Conservation (phyloP, 1,284 basidiomycete species). For the Porodaedalea pini region DNA sequence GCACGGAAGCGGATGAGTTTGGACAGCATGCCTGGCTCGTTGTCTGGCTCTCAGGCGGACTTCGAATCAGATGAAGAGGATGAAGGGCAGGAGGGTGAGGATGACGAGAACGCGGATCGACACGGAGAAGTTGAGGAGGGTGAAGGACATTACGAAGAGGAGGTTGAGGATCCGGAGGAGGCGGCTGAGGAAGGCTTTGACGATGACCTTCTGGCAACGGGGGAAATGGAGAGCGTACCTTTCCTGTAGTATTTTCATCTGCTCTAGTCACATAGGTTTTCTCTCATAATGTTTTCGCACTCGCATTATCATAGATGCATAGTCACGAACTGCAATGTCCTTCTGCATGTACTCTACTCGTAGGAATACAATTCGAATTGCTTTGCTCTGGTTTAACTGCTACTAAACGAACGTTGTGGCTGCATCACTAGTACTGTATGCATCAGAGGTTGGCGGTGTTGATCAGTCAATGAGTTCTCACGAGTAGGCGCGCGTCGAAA, state of each 20-base stretch:
- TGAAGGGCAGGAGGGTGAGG: constrained; percentile 33
- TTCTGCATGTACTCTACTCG: not conserved
- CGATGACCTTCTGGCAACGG: constrained; percentile 76
- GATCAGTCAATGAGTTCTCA: not conserved
- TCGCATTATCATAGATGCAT: not conserved
- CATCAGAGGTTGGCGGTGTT: too few species aligned
- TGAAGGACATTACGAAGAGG: constrained; percentile 33
- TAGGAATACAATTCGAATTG: not conserved
- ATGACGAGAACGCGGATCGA: constrained; percentile 31
- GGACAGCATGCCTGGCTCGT: constrained; percentile 80
- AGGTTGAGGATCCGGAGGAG: constrained; percentile 41
- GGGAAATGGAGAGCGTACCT: constrained; percentile 82
- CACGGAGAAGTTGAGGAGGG: constrained; percentile 34
- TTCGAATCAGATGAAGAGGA: constrained; percentile 32
- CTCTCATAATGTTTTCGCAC: not conserved
- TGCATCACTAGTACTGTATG: too few species aligned
- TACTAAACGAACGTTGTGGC: too few species aligned
- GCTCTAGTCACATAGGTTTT: not conserved
- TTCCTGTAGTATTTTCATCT: constrained; percentile 45
- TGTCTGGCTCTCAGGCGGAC: constrained; percentile 41
- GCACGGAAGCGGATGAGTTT: constrained; percentile 54
- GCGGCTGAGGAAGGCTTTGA: constrained; percentile 67
- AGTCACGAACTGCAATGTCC: not conserved
- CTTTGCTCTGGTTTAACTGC: not conserved
- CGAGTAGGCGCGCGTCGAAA: not conserved